Percentiles rank a stretch among this genome's conserved stretches.
Conservation (phyloP, 495 filamentous ascomycete genomes). For the Hypoxylon lenormandii region DNA sequence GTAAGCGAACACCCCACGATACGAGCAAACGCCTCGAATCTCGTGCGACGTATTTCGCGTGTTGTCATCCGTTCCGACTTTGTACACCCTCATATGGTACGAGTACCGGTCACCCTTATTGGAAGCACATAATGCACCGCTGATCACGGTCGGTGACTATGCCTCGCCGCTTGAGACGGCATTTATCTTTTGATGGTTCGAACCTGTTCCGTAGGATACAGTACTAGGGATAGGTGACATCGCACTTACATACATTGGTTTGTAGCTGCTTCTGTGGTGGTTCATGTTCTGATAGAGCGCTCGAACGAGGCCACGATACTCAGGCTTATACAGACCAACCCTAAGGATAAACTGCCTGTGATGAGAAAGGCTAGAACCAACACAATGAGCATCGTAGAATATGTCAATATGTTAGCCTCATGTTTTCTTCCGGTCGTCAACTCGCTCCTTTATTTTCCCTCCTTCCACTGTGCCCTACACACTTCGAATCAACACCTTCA, state of each 20-base stretch:
- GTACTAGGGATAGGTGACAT: background rate
- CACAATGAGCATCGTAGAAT: background rate
- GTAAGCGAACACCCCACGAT: too few species aligned
- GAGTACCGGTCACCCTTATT: too few species aligned
- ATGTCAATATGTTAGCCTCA: background rate
- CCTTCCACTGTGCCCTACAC: conserved; percentile 20
- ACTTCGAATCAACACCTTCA: background rate
- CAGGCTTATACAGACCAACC: conserved; percentile 47
- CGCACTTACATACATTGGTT: background rate
- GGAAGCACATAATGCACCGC: background rate
- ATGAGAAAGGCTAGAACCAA: background rate
- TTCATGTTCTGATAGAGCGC: background rate
- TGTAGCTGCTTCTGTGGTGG: background rate
- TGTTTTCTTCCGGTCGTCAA: conserved; percentile 15
- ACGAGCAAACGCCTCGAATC: too few species aligned
- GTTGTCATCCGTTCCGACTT: too few species aligned
- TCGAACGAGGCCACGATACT: background rate
- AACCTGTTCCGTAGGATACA: background rate
- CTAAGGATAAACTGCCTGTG: background rate
- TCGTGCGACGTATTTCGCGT: too few species aligned
- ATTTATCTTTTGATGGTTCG: background rate
- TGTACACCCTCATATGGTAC: too few species aligned
- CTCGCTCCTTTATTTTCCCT: conserved; percentile 22
- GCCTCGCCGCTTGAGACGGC: background rate
- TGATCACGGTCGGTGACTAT: conserved; percentile 1